phyloP scores from a whole-genome alignment of 2,329 filamentous ascomycete species.

The Cordyceps pruinosa region DNA sequence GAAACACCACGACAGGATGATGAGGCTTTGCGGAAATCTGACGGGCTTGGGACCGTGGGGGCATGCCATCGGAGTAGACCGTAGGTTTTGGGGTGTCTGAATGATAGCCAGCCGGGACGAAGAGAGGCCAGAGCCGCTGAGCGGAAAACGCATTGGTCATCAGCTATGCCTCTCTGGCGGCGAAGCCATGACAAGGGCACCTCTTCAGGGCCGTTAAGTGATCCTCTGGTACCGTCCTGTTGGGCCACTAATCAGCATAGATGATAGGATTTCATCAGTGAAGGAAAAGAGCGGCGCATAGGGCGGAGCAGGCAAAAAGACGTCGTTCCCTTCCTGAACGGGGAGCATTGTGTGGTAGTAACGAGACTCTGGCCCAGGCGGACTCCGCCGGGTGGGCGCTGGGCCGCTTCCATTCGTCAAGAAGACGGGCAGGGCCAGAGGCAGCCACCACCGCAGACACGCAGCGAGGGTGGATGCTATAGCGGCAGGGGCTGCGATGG shows the following conservation, averaged over 20 bases:
- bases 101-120: too few species aligned
- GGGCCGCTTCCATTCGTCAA: neutral
- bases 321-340: neutral
- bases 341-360: neutral
- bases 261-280: too few species aligned
- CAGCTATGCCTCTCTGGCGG: neutral
- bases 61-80: too few species aligned
- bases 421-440: neutral
- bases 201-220: neutral
- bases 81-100: too few species aligned
- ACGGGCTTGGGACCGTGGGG: neutral
- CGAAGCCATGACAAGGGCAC: neutral
- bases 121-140: too few species aligned
- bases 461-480: neutral
- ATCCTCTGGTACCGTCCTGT: neutral
- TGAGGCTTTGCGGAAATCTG: neutral
- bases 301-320: neutral
- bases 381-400: neutral
- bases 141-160: too few species aligned
- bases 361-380: neutral
- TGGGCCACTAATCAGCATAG: neutral
- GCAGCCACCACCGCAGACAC: neutral
- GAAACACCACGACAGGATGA: neutral
- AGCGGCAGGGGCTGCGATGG: slow-evolving; percentile 1
- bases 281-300: neutral